Percentiles rank a stretch among this genome's conserved stretches.
phyloP scores from a whole-genome alignment of 495 filamentous ascomycete genomes.

The Trichoderma virens region DNA sequence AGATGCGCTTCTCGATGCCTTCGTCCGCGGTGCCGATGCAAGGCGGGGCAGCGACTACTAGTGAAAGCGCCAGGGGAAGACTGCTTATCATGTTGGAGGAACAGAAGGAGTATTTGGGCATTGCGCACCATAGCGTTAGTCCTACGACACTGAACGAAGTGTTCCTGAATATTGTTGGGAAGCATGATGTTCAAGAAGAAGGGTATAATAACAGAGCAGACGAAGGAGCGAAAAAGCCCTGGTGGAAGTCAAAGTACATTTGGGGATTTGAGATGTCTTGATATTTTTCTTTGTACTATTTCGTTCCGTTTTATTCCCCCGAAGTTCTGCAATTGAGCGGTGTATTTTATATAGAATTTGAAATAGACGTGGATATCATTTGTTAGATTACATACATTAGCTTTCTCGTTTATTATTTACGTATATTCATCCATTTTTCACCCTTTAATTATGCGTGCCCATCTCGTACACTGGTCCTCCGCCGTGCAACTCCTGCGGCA shows the following conservation, averaged over 20 bases:
- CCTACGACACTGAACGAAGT: slow-evolving; percentile 20
- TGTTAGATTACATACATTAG: not conserved
- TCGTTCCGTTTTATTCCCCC: not conserved
- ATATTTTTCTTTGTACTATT: not conserved
- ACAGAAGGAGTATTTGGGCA: slow-evolving; percentile 23
- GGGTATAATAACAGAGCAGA: slow-evolving; percentile 19
- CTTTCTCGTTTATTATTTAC: not conserved
- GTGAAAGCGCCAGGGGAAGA: slow-evolving; percentile 3
- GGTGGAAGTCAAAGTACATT: not conserved
- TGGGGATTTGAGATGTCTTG: not conserved
- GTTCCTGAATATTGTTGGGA: slow-evolving; percentile 9
- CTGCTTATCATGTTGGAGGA: slow-evolving; percentile 17
- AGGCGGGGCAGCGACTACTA: not conserved
- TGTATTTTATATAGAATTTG: not conserved
- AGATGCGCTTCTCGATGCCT: slow-evolving; percentile 62
- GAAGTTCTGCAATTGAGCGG: not conserved
- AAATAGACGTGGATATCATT: not conserved
- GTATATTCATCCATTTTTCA: not conserved
- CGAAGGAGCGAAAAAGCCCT: not conserved
- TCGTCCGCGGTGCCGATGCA: slow-evolving; percentile 14
- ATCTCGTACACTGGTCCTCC: not conserved
- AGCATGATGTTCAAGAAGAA: slow-evolving; percentile 20
- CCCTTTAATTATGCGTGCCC: slow-evolving; percentile 1
- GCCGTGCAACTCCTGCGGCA: not conserved
- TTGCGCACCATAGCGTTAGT: slow-evolving; percentile 21